A percentile compares a stretch with the other conserved stretches of the same genome.
Evolutionary conservation across 805 yeast genomes (phyloP).

Genomic region (Candida saitoana): DNA sequence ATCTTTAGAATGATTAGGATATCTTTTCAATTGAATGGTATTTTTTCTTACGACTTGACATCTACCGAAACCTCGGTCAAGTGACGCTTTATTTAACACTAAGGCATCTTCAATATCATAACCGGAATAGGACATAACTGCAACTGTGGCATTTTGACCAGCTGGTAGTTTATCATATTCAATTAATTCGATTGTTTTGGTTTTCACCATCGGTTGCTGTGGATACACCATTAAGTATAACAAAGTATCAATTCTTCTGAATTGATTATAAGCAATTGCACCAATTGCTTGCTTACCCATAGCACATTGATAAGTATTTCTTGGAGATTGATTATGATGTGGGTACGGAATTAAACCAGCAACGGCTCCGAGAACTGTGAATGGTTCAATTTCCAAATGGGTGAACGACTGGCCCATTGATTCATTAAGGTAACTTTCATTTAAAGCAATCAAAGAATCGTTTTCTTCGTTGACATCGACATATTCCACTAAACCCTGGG

Average conservation of each 20-base stretch:
- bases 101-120: conserved; percentile 99
- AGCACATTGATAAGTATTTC: conserved; percentile 91
- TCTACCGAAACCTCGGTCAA: conserved; percentile 96
- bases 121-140: conserved; percentile 98
- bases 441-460: conserved; percentile 86
- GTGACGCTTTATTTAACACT: conserved; percentile 86
- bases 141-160: conserved; percentile 98
- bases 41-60: conserved; percentile 94
- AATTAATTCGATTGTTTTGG: conserved; percentile 92
- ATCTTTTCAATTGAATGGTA: conserved; percentile 83
- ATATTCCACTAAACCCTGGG: conserved; percentile 86
- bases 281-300: conserved; percentile 99
- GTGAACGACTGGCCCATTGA: conserved; percentile 55
- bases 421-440: conserved; percentile 54
- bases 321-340: conserved; percentile 88
- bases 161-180: conserved; percentile 97
- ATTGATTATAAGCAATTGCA: conserved; percentile 96
- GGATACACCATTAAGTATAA: conserved; percentile 97
- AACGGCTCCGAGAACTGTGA: conserved; percentile 87
- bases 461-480: conserved; percentile 97
- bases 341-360: conserved; percentile 92
- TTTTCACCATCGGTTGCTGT: conserved; percentile 98
- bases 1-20: conserved; percentile 92
- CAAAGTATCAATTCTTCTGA: conserved; percentile 90
- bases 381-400: conserved; percentile 93